Base-by-base conservation (phyloP, 768 basidiomycete genomes). In the Termitomyces heimii region DNA sequence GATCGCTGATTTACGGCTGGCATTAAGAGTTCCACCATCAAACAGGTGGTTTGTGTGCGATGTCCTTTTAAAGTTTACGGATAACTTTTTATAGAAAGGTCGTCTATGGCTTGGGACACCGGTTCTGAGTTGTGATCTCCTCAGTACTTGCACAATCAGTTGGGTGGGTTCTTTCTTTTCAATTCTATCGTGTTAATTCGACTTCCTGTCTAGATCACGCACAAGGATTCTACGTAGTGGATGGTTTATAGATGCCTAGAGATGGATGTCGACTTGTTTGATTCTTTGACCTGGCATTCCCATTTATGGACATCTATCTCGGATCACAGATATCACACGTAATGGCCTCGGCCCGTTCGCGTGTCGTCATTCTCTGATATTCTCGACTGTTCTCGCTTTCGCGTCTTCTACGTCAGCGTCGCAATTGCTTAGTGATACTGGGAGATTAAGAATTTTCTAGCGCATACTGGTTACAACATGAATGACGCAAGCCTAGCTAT, bases 61-160 rank as follows among this genome's bases (percentile, higher is more conserved):
- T n/a, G n/a, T n/a, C n/a, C n/a, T n/a, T n/a, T n/a, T n/a, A n/a
- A n/a, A n/a, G n/a, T n/a, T n/a, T n/a, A n/a, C n/a, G n/a, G n/a
- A n/a, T n/a, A n/a, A n/a, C n/a, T n/a, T n/a, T n/a, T n/a, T n/a
- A n/a, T n/a, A n/a, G n/a, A n/a, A n/a, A n/a, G n/a, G n/a, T n/a
- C n/a, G n/a, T n/a, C 28, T 22, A 16, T 53, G 52, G 54, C 51
- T 65, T 60, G 20, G 9, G 2, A 45, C 6, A 34, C 37, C 24
- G 12, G 20, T n/a, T n/a, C 26, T 40, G 28, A 22, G n/a, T 28
- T 6, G 46, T 52, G 31, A 32, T 53, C 16, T 8, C 20, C 14
- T 6, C 7, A 34, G 16, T 3, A 10, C 18, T n/a, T 20, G 29
- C 29, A 31, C 29, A 47, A n/a, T 39, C 9, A 9, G 8, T 50